phyloP scores from a whole-genome alignment of 345 rosid genomes.

The Populus deltoides region DNA sequence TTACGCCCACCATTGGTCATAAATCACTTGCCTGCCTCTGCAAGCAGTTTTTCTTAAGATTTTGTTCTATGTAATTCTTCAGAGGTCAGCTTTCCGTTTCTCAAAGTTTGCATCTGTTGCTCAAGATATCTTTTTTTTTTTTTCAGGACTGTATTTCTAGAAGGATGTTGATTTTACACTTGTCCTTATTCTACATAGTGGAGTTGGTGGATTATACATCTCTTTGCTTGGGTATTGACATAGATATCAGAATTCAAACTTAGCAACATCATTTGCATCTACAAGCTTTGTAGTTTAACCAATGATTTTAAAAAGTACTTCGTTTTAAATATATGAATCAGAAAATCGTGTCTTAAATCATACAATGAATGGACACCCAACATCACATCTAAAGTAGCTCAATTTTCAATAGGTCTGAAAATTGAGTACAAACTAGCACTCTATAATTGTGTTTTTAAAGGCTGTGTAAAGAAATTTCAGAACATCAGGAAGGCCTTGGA shows the following conservation, averaged over 20 bases:
- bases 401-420: background rate
- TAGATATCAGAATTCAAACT: background rate
- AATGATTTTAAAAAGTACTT: background rate
- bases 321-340: background rate
- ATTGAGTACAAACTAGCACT: background rate
- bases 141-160: background rate
- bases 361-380: background rate
- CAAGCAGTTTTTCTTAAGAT: conserved; percentile 32
- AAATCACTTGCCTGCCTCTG: conserved; percentile 43
- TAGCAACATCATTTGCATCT: background rate
- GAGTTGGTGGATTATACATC: background rate
- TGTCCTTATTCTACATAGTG: background rate
- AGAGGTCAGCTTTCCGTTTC: conserved; percentile 15
- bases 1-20: conserved; percentile 56
- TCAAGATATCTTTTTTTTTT: background rate
- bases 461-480: background rate
- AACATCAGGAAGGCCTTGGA: background rate
- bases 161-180: background rate
- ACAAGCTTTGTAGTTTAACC: background rate
- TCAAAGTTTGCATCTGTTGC: background rate
- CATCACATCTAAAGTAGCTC: background rate
- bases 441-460: background rate
- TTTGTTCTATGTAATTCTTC: conserved; percentile 1
- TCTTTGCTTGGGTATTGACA: background rate
- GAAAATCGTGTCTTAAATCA: background rate